phyloP scores from a whole-genome alignment of 805 yeast species.

The Yarrowia sp. region DNA sequence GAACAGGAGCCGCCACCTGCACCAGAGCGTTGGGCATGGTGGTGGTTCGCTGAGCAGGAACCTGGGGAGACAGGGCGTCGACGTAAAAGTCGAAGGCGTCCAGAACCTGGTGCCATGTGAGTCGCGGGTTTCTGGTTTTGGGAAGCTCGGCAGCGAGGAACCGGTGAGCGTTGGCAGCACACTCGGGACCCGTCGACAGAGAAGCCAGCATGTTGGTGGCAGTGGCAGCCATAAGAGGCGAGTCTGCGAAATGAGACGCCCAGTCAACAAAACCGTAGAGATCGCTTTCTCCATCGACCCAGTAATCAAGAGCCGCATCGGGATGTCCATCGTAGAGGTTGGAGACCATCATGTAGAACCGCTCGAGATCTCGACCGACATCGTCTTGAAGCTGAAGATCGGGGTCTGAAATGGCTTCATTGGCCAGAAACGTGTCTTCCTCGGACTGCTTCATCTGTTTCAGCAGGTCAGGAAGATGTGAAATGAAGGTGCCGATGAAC shows the following conservation, averaged over 20 bases:
- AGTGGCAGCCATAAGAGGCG: constrained; percentile 78
- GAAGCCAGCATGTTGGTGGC: constrained; percentile 81
- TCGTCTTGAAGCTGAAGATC: constrained; percentile 56
- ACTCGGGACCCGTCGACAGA: constrained; percentile 65
- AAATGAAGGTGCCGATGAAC: constrained; percentile 47
- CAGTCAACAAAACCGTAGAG: constrained; percentile 83
- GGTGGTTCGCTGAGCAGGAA: constrained; percentile 1
- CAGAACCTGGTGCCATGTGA: constrained; percentile 64
- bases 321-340: constrained; percentile 71
- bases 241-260: constrained; percentile 82
- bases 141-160: constrained; percentile 45
- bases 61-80: constrained; percentile 50
- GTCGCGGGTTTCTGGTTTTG: constrained; percentile 39
- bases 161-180: constrained; percentile 53
- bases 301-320: constrained; percentile 62
- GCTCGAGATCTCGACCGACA: constrained; percentile 82
- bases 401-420: constrained; percentile 42
- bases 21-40: constrained; percentile 40
- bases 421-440: constrained; percentile 50
- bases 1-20: constrained; percentile 54
- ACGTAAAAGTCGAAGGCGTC: constrained; percentile 63
- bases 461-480: constrained; percentile 52
- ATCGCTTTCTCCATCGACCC: constrained; percentile 71
- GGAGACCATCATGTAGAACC: constrained; percentile 79
- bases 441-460: constrained; percentile 52